phyloP scores from a whole-genome alignment of 257 asterid genomes.

The Solanum okadae region DNA sequence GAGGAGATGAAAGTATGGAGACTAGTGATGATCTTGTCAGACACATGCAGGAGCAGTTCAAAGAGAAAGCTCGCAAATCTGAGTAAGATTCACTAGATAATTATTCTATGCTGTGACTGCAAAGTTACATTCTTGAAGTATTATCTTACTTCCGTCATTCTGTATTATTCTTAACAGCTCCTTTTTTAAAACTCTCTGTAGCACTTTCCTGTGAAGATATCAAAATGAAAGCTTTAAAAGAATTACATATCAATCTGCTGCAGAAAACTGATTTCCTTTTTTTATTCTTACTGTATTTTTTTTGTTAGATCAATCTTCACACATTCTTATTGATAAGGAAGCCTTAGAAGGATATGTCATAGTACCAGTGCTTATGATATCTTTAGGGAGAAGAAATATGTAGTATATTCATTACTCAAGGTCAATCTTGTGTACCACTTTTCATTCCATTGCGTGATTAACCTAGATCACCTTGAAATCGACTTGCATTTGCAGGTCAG shows the following conservation, averaged over 20 bases:
- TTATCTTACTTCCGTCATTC: neutral
- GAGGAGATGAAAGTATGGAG: conserved; percentile 82
- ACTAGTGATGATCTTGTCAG: conserved; percentile 86
- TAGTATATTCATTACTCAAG: neutral
- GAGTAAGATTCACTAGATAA: conserved; percentile 57
- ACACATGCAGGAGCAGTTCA: conserved; percentile 99
- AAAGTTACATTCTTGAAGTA: neutral
- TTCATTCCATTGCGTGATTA: neutral
- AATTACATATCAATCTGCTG: neutral
- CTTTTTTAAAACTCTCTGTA: neutral
- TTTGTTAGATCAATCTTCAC: neutral
- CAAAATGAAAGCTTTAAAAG: neutral
- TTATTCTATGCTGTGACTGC: conserved; percentile 1
- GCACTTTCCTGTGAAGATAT: neutral
- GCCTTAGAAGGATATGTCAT: neutral
- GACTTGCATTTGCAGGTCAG: conserved; percentile 57
- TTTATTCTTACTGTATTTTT: neutral
- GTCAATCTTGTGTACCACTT: neutral
- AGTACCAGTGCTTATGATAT: neutral
- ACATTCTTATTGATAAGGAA: neutral
- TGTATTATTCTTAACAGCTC: neutral
- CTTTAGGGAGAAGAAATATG: neutral
- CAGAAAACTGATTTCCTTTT: neutral
- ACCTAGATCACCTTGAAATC: neutral
- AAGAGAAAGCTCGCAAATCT: conserved; percentile 98